Conservation (phyloP, 129 eudicot genomes). For the Cynara cardunculus region DNA sequence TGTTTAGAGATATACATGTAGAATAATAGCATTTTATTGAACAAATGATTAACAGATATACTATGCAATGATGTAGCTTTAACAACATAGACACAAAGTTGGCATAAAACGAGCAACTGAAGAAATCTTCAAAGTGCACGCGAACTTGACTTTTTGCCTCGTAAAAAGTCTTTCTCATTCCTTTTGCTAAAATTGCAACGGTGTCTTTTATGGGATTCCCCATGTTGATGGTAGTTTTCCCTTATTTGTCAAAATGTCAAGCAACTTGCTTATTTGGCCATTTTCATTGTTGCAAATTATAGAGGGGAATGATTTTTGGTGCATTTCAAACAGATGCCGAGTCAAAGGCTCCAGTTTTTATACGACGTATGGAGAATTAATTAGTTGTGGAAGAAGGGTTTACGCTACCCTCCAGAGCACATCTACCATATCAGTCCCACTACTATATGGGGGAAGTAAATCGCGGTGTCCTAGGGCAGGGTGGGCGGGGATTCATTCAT, state of each 20-base stretch:
- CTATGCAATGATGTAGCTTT: not conserved
- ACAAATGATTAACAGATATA: slow-evolving; percentile 4
- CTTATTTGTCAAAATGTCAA: not conserved
- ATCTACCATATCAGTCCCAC: too few relatives aligned
- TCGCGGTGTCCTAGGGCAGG: too few relatives aligned
- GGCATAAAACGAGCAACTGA: not conserved
- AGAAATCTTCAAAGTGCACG: not conserved
- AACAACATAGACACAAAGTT: not conserved
- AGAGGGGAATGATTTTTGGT: too few relatives aligned
- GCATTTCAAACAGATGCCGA: too few relatives aligned
- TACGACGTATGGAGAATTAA: too few relatives aligned
- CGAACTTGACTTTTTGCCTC: not conserved
- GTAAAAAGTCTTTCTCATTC: not conserved
- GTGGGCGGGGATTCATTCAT: too few relatives aligned
- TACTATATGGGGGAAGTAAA: too few relatives aligned
- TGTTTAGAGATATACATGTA: slow-evolving; percentile 15
- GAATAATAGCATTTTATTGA: slow-evolving; percentile 20
- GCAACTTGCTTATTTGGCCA: not conserved
- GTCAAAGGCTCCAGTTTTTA: too few relatives aligned
- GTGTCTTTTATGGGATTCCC: not conserved
- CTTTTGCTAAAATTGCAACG: not conserved
- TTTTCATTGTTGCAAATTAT: too few relatives aligned
- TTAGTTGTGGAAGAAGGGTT: too few relatives aligned
- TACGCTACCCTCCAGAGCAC: too few relatives aligned
- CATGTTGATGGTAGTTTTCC: not conserved